A percentile compares a stretch with the other conserved stretches of the same genome.
These are phyloP conservation scores for Candida pini DNA, from an alignment of 805 yeast species.

Conservation along the genomic window DNA sequence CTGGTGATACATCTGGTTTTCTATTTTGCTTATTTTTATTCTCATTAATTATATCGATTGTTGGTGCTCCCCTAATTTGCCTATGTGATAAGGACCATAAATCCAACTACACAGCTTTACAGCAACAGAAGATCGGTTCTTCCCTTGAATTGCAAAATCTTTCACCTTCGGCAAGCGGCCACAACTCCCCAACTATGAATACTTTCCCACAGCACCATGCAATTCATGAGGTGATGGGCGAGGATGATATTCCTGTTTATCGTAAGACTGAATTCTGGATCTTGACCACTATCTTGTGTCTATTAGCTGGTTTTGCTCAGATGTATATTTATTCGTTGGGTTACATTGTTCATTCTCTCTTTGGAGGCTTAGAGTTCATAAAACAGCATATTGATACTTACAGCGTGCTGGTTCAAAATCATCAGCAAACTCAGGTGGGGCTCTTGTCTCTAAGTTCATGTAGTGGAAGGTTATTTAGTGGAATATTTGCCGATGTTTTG, in stretches of 20 bases:
- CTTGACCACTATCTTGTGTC: constrained; percentile 44
- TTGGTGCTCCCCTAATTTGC: constrained; percentile 44
- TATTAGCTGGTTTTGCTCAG: constrained; percentile 64
- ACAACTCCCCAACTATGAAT: background rate
- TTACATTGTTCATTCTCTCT: constrained; percentile 52
- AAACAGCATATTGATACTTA: constrained; percentile 10
- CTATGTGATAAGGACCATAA: constrained; percentile 33
- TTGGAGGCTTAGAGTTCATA: constrained; percentile 19
- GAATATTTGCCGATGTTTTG: constrained; percentile 58
- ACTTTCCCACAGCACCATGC: background rate
- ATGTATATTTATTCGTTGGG: constrained; percentile 75
- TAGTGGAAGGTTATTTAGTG: constrained; percentile 58
- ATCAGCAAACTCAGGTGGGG: constrained; percentile 71
- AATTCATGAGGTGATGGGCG: background rate
- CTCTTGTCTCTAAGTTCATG: constrained; percentile 65
- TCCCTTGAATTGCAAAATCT: constrained; percentile 2
- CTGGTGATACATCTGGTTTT: constrained; percentile 54
- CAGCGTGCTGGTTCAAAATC: constrained; percentile 33
- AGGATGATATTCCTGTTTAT: constrained; percentile 12
- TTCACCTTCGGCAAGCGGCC: constrained; percentile 4
- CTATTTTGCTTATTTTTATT: constrained; percentile 41
- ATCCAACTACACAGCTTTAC: constrained; percentile 4
- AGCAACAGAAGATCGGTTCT: background rate
- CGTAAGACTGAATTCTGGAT: constrained; percentile 40
- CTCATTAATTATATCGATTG: constrained; percentile 33